Evolutionary conservation across 2,329 filamentous ascomycete genomes (phyloP).

Genomic region (Cladosporium colombiae): DNA sequence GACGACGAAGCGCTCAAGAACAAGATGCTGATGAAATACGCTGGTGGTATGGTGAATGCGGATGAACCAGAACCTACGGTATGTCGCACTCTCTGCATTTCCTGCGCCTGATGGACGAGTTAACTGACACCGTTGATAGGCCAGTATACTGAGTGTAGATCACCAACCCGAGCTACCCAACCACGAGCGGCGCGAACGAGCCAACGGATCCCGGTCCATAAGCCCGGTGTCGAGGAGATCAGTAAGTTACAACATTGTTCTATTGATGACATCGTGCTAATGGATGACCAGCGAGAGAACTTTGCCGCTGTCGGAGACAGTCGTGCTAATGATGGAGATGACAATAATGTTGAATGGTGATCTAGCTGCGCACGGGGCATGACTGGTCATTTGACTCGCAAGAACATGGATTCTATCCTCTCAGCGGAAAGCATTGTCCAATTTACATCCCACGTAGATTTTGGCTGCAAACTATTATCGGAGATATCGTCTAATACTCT

Average conservation of each 20-base stretch:
- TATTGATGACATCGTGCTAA: neutral
- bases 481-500: neutral
- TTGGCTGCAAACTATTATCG: neutral
- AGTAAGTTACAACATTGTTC: neutral
- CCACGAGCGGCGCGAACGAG: neutral
- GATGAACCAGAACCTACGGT: neutral
- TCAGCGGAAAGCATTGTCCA: neutral
- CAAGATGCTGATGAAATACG: slow-evolving; percentile 14
- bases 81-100: neutral
- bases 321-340: neutral
- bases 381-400: neutral
- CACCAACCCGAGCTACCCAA: neutral
- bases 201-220: neutral
- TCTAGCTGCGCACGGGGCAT: neutral
- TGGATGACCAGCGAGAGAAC: neutral
- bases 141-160: neutral
- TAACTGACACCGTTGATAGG: neutral
- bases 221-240: neutral
- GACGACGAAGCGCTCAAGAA: slow-evolving; percentile 11
- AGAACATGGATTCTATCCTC: neutral
- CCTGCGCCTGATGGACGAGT: neutral
- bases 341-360: neutral
- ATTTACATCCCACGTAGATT: neutral
- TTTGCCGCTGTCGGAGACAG: neutral
- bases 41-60: neutral